Evolutionary conservation across 495 filamentous ascomycete genomes (phyloP).

Genomic region (Aspergillus cavernicola): DNA sequence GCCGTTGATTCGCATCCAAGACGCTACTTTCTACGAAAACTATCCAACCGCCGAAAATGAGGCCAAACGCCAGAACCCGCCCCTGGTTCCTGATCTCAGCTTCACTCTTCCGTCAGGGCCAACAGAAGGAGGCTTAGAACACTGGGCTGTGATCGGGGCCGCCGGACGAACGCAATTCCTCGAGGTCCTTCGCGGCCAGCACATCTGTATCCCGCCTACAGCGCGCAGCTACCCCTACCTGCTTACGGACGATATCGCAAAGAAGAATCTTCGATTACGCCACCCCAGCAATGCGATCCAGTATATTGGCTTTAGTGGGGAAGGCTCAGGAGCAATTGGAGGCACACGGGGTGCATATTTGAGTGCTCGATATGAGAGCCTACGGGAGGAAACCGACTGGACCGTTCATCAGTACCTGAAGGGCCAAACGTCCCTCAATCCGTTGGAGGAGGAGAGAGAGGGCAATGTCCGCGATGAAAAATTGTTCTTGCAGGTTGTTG

Average conservation of each 20-base stretch:
- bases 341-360: conserved; percentile 70
- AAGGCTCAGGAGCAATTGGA: conserved; percentile 54
- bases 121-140: conserved; percentile 29
- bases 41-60: conserved; percentile 55
- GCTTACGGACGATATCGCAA: conserved; percentile 54
- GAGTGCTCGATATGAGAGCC: conserved; percentile 88
- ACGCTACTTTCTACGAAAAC: conserved; percentile 77
- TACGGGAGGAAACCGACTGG: conserved; percentile 82
- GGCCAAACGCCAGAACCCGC: conserved; percentile 38
- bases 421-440: conserved; percentile 75
- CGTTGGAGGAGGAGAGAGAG: conserved; percentile 50
- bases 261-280: conserved; percentile 51
- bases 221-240: conserved; percentile 77
- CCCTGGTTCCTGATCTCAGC: conserved; percentile 64
- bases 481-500: conserved; percentile 56
- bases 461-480: conserved; percentile 37
- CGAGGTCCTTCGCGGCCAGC: conserved; percentile 66
- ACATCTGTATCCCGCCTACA: conserved; percentile 66
- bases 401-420: conserved; percentile 73
- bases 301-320: conserved; percentile 74
- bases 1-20: conserved; percentile 67
- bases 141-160: conserved; percentile 74
- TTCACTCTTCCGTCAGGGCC: conserved; percentile 59
- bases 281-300: conserved; percentile 63
- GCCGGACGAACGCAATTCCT: conserved; percentile 73